Evolutionary conservation across 331 rosid genomes (phyloP).

Genomic region (Acacia concinna): DNA sequence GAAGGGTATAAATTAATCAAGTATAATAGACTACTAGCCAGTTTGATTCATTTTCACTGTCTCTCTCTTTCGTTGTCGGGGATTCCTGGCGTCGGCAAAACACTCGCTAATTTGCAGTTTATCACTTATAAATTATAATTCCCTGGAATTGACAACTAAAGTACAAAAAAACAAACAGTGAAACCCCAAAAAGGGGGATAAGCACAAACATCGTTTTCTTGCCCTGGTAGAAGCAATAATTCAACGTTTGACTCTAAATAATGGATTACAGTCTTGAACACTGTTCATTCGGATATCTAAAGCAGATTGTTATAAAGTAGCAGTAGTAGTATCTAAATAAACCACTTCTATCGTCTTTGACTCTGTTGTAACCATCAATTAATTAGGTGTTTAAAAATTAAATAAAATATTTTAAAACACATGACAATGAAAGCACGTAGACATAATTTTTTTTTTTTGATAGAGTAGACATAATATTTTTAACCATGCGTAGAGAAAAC

Average conservation of each 20-base stretch:
- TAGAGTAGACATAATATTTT: too few species aligned
- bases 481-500: too few species aligned
- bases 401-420: too few species aligned
- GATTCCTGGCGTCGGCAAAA: constrained; percentile 33
- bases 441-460: too few species aligned
- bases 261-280: neutral
- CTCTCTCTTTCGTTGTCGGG: constrained; percentile 14
- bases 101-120: neutral
- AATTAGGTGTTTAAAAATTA: too few species aligned
- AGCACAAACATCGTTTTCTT: neutral
- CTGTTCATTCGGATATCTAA: neutral
- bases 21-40: too few species aligned
- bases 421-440: too few species aligned
- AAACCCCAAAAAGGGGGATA: too few species aligned
- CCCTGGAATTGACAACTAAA: constrained; percentile 1
- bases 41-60: neutral
- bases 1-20: neutral
- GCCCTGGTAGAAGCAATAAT: neutral
- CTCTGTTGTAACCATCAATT: too few species aligned
- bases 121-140: neutral
- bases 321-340: too few species aligned
- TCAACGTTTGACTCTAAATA: neutral
- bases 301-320: too few species aligned
- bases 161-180: neutral
- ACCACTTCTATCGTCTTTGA: too few species aligned